Evolutionary conservation across 2,329 filamentous ascomycete species (phyloP).

Genomic region (Diaporthe amygdali): DNA sequence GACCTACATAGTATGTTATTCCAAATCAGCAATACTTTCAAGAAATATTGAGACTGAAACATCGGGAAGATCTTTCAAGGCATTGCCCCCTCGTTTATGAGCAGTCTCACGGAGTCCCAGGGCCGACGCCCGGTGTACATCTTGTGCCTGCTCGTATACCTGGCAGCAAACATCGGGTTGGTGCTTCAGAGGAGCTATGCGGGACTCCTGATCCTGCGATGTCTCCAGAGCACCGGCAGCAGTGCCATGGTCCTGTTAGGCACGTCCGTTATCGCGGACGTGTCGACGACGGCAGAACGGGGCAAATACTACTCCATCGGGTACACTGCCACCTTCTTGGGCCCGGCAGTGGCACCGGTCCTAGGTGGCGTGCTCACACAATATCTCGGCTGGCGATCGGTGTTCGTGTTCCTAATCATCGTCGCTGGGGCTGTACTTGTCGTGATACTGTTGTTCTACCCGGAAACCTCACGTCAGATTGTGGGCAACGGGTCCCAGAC

Average conservation of each 20-base stretch:
- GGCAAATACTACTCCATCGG: constrained; percentile 56
- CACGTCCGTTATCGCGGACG: constrained; percentile 61
- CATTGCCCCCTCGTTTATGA: constrained; percentile 56
- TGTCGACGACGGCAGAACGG: constrained; percentile 61
- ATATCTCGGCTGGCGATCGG: constrained; percentile 56
- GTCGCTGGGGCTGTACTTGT: constrained; percentile 42
- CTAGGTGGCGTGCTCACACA: constrained; percentile 57
- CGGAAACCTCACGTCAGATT: constrained; percentile 47
- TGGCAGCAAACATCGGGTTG: constrained; percentile 49
- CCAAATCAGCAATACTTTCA: neutral
- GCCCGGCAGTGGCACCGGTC: constrained; percentile 49
- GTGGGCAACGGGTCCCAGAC: constrained; percentile 47
- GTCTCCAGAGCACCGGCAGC: constrained; percentile 49
- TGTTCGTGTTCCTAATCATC: constrained; percentile 62
- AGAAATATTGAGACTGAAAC: too few species aligned
- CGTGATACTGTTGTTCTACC: constrained; percentile 48
- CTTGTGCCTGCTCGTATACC: constrained; percentile 49
- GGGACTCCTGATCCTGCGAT: constrained; percentile 51
- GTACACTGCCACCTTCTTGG: constrained; percentile 51
- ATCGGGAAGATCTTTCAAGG: constrained; percentile 53
- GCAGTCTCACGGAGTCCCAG: constrained; percentile 51
- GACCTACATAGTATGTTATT: neutral
- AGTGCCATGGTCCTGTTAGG: constrained; percentile 60
- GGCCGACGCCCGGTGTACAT: constrained; percentile 53
- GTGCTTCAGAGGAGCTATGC: constrained; percentile 48